Evolutionary conservation across 371 early-diverging fungal species (phyloP), one percentile per base, ranked within the genome.

Genomic region (Funneliformis caledonium): DNA sequence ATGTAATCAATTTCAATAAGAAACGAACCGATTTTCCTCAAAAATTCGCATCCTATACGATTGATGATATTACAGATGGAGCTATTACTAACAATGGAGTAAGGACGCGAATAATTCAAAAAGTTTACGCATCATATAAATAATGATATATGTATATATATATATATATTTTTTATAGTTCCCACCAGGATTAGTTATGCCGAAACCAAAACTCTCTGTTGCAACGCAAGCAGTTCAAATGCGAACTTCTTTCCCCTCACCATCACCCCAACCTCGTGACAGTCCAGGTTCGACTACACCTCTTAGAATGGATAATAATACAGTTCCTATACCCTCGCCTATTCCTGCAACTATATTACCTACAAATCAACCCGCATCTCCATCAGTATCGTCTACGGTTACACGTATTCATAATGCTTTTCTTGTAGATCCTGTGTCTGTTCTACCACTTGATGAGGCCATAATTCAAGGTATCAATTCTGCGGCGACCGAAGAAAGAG

Each of bases 391-490:
- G 6, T 48, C 76, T 12, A 48, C 81, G 26, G 42, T 42, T 16
- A 42, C 14, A 77, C 64, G 65, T 26, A 62, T 45, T 50, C 22
- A 80, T 43, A 72, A 76, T 22, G 73, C 64, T 2, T 31, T 31
- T 45, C 31, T 37, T 8, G 77, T 73, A 33, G 82, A 65, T 3
- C 80, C 83, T 10, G 56, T 43, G 12, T 79, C 80, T 3, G 48
- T 45, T 56, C 67, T 70, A 37, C 64, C 84, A n/a, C 85, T 96
- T n/a, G 96, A 96, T 83, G 83, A 86, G 0, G 95, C 96, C 12
- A 91, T 96, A 82, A 93, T 94, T 1, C 91, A 94, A 78, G 93
- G 92, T 33, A 93, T 96, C 67, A 86, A 88, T 19, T 88, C 92
- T 33, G 87, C 90, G 78, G 90, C 91, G 19, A 90, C 92, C 1